Base-by-base conservation (phyloP, 202 grass and related monocot species). In the Dendrocalamus latiflorus region DNA sequence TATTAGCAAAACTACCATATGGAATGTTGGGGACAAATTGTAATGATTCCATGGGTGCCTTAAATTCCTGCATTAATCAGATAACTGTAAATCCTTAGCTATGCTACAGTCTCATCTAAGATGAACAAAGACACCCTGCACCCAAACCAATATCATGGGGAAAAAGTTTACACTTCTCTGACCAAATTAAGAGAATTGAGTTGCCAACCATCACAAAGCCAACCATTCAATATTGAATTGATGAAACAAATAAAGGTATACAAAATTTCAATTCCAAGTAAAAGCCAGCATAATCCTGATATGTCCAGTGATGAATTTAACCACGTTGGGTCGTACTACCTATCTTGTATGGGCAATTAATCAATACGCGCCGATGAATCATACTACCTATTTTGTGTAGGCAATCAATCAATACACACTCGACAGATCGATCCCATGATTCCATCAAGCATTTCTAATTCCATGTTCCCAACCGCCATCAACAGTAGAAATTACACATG, bases 1-100 rank as follows among this genome's bases (percentile, higher is more conserved):
- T 98, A 70, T 95, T 87, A 49, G 87, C 90, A 28, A 92, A 98
- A 61, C 91, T 95, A 41, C 96, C 93, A 65, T 93, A 95, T 20
- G 87, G 54, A 61, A 95, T 89, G 30, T 30, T 30, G 30, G 30
- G 30, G 30, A 93, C 60, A 81, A 89, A 95, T 6, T 75, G 78
- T 38, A 68, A 43, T 6, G 28, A 66, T 79, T 92, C 79, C 5
- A 48, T 69, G 9, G 82, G 33, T 44, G 58, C 65, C 47, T 90
- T 88, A n/a, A 86, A 55, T 22, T 70, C 77, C 93, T 98, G 83
- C 70, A 90, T 75, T 4, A 61, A 53, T 20, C 59, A 74, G 30
- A 88, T 3, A 81, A 39, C 3, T 3, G 53, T 83, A 45, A 68
- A 4, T 34, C 33, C 33, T 5, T 34, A 34, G 33, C 0, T 53